phyloP scores from a whole-genome alignment of 192 early-diverging fungal species.

The Umbelopsis sp. region DNA sequence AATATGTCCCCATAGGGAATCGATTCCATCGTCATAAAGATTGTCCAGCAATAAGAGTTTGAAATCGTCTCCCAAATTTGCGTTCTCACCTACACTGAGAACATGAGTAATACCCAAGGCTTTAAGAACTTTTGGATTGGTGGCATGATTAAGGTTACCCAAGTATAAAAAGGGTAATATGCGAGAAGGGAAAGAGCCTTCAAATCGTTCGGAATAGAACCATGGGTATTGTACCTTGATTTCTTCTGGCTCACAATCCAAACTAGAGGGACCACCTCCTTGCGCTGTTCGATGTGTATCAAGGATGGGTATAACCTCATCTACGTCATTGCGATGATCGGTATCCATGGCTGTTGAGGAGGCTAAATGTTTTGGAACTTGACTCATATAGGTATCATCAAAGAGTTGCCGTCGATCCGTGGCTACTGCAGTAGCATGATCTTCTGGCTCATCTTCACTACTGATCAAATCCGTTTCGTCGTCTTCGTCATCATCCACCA shows the following conservation, averaged over 20 bases:
- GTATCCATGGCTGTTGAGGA: slow-evolving; percentile 2
- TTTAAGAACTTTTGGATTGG: slow-evolving; percentile 57
- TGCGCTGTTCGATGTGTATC: slow-evolving; percentile 6
- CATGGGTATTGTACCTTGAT: slow-evolving; percentile 36
- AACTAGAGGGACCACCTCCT: background rate
- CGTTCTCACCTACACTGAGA: slow-evolving; percentile 60
- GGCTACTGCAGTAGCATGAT: no score
- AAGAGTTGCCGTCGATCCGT: slow-evolving; percentile 1
- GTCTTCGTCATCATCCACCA: slow-evolving; percentile 12
- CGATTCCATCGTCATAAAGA: slow-evolving; percentile 63
- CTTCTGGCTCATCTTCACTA: background rate
- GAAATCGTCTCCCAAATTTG: slow-evolving; percentile 46
- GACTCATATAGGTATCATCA: slow-evolving; percentile 13
- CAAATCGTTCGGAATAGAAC: slow-evolving; percentile 58
- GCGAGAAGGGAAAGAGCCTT: slow-evolving; percentile 62
- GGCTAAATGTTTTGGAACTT: slow-evolving; percentile 5
- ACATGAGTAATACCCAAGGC: slow-evolving; percentile 56
- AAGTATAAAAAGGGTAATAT: slow-evolving; percentile 61
- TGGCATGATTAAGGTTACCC: slow-evolving; percentile 63
- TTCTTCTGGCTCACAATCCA: background rate
- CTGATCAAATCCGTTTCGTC: background rate
- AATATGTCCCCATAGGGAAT: slow-evolving; percentile 50
- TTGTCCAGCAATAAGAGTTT: slow-evolving; percentile 52
- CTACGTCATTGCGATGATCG: background rate
- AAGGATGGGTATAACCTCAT: slow-evolving; percentile 1